Evolutionary conservation across 73 alveolate species (phyloP).

Genomic region (Tetrahymena elliotti): DNA sequence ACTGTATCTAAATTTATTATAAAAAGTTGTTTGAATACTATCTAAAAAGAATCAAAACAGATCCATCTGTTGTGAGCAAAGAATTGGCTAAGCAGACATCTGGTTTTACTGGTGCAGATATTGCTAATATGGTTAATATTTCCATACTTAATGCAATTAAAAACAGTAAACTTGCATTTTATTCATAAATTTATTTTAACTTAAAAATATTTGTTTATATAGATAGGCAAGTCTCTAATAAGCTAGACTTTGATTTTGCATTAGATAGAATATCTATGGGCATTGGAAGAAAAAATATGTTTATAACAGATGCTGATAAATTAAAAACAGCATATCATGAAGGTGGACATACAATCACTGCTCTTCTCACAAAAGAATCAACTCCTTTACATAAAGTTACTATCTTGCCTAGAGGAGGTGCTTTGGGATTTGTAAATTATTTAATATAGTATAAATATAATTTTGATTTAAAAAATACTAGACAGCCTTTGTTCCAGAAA

Average conservation of each 20-base stretch:
- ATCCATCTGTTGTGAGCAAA: slow-evolving; percentile 45
- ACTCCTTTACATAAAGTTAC: slow-evolving; percentile 40
- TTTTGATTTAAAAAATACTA: neutral
- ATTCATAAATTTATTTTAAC: neutral
- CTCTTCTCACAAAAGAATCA: slow-evolving; percentile 22
- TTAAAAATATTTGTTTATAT: neutral
- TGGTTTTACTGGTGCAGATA: slow-evolving; percentile 91
- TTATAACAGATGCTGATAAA: slow-evolving; percentile 63
- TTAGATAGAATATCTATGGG: slow-evolving; percentile 77
- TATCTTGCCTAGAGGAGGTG: slow-evolving; percentile 37
- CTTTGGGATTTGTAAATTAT: slow-evolving; percentile 11
- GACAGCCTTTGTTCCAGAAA: slow-evolving; percentile 41
- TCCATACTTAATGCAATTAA: slow-evolving; percentile 73
- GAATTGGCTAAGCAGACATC: slow-evolving; percentile 82
- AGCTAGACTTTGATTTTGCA: slow-evolving; percentile 57
- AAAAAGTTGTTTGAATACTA: slow-evolving; percentile 50
- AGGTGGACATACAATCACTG: slow-evolving; percentile 79
- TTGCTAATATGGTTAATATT: slow-evolving; percentile 61
- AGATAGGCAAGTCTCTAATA: slow-evolving; percentile 7
- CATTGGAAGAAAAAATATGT: slow-evolving; percentile 51
- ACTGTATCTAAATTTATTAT: neutral
- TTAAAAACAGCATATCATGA: slow-evolving; percentile 76
- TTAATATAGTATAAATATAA: neutral
- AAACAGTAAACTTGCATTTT: slow-evolving; percentile 4
- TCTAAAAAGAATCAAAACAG: slow-evolving; percentile 50